A percentile compares a stretch with the other conserved stretches of the same genome.
phyloP scores from a whole-genome alignment of 352 stramenopile species.

The Globisporangium nagaii region DNA sequence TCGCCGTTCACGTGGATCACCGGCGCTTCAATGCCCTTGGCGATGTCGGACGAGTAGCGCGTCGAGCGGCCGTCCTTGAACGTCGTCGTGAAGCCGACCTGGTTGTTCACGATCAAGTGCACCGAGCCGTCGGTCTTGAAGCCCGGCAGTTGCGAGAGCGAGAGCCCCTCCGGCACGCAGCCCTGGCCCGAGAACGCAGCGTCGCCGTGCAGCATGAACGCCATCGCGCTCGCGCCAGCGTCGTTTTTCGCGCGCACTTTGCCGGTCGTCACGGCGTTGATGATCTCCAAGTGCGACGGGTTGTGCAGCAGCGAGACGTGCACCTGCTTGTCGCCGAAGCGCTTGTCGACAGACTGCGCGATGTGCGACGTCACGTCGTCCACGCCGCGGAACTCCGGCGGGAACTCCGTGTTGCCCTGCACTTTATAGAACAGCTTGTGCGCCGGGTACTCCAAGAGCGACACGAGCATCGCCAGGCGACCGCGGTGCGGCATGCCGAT shows the following conservation, averaged over 20 bases:
- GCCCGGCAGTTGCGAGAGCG: conserved; percentile 69
- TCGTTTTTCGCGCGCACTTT: conserved; percentile 85
- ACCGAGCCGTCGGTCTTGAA: conserved; percentile 76
- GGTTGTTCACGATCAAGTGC: conserved; percentile 89
- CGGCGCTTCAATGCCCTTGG: conserved; percentile 74
- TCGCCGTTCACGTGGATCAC: conserved; percentile 89
- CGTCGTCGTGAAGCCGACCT: conserved; percentile 88
- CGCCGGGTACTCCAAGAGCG: conserved; percentile 72
- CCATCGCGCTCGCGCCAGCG: conserved; percentile 56
- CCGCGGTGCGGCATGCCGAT: conserved; percentile 87
- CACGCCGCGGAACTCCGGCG: conserved; percentile 44
- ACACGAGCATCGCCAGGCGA: conserved; percentile 69
- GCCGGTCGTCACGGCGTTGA: conserved; percentile 78
- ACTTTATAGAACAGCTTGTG: conserved; percentile 85
- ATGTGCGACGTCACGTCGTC: conserved; percentile 88
- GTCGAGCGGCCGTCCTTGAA: conserved; percentile 72
- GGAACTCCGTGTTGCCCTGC: conserved; percentile 69
- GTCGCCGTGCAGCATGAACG: conserved; percentile 83
- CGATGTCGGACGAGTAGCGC: conserved; percentile 82
- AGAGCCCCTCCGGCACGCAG: conserved; percentile 73
- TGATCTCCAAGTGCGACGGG: conserved; percentile 85
- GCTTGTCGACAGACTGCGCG: conserved; percentile 67
- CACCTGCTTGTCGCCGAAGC: conserved; percentile 42
- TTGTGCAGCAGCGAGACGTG: conserved; percentile 86
- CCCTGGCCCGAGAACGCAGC: conserved; percentile 83